Base-by-base conservation (phyloP, 164 flowering plant genomes). In the Nymphaea thermarum region DNA sequence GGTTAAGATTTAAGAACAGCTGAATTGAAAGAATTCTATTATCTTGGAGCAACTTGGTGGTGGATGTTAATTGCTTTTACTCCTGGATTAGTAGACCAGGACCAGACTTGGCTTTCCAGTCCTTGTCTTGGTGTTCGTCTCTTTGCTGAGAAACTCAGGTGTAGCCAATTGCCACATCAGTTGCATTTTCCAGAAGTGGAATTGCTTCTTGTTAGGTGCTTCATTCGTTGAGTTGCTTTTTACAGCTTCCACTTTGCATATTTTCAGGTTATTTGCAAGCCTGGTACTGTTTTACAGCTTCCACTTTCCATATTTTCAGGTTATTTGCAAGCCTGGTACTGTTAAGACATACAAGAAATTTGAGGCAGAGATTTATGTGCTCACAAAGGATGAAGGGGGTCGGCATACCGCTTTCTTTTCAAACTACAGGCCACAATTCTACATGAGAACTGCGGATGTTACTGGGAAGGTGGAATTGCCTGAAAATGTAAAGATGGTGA, bases 361-460 rank as follows among this genome's bases (percentile, higher is more conserved):
- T 71, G 97, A 95, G 75, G 99, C 97, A 66, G 97, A 92, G 72
- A 88, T 95, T 65, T 95, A 92, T 71, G 98, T 90, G 55, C 96
- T 95, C 36, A 88, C 95, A 55, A 89, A 94, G 81, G 98, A 91
- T 66, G 98, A 94, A 86, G 99, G 99, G 76, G 99, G 98, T 14
- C 92, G 99, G 10, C 98, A 95, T 70, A 92, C 98, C 42, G 89
- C 98, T 4, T 92, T 95, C 63, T 83, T 89, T 82, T 83, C 98
- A 47, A 95, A 95, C 73, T 95, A 92, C 76, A 87, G 78, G 74
- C 98, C 99, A 73, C 99, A 95, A 76, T 89, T 92, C 76, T 95
- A 90, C 73, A 15, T 95, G 90, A 86, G 99, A 68, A 95, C 98
- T 61, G 98, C 99, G 17, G 97, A 92, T 83, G 69, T 95, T 61